Evolutionary conservation across 2,329 filamentous ascomycete species (phyloP), one percentile per base, ranked within the genome.

Genomic region (Periglandula ipomoeae): DNA sequence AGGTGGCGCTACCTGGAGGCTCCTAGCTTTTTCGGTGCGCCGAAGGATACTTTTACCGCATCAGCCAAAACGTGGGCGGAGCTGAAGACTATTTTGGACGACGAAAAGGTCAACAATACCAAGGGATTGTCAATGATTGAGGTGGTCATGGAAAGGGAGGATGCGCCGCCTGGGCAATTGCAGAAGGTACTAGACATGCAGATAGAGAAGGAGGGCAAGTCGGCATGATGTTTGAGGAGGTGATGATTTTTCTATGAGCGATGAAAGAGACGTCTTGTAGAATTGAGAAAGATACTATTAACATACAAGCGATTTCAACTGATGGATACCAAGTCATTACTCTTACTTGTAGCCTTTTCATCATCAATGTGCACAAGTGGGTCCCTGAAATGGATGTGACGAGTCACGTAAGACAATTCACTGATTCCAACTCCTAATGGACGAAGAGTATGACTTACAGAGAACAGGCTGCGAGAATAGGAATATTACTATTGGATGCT

Each of bases 1-100:
- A 60, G 65, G 0, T 79, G 76, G 76, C 63, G 71, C 43, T 73
- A 79, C 49, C 66, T 72, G 7, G 63, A 72, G 41, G 72, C 73
- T 5, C 67, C 72, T 1, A 61, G 58, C 11, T 71, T 75, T 49
- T 77, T 78, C 44, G 74, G 74, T 0, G 71, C 70, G 3, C 44
- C 47, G 4, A 30, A 47, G 27, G 47, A 44, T 4, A 52, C 50
- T 2, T 52, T 46, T 23, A 52, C 50, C 13, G 47, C 50, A 2
- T 49, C 50, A 2, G 50, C 47, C 26, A 45, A 39, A 32, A 49
- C 50, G 3, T 52, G 47, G 47, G 47, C 22, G 1, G 50, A 52
- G 47, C 44, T 52, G 22, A 44, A n/a, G 22, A 20, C 32, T 2
- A 41, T 52, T 4, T 6, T 52, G 11, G 47, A 47, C 2, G 24